Base-by-base conservation (phyloP, 2,329 filamentous ascomycete genomes). In the Hypoxylon rubiginosum region DNA sequence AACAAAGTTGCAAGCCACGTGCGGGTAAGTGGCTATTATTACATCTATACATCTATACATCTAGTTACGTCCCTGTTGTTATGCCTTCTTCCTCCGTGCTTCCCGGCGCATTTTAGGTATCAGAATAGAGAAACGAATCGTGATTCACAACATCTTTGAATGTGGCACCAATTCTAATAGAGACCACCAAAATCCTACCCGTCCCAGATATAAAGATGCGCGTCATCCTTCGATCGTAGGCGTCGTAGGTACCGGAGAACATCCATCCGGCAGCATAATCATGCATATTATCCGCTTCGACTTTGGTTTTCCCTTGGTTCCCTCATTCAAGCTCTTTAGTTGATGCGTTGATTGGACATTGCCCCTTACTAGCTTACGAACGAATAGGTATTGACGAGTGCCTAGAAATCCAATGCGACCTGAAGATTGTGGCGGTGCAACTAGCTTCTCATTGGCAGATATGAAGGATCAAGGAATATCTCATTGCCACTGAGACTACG, bases 351-450 rank as follows among this genome's bases (percentile, higher is more conserved):
- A 63, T 61, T 68, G 62, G 58, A 21, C 58, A 50, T 53, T 7
- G 21, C 57, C n/a, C 32, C 39, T 26, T 41, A 36, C 1, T 61
- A 52, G 59, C 48, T 49, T 58, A 58, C 19, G 30, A 13, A 57
- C 39, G 46, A 50, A 50, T 30, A 13, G n/a, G 15, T 41, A 17
- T 19, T 46, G 28, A 56, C 51, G 51, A 46, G 26, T n/a, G 54
- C 43, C 54, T 24, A 58, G 43, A 57, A 36, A 57, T 19, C 9
- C 1, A 21, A 15, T 48, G n/a, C 6, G 54, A 62, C 48, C 51
- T 49, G 55, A 55, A 28, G 24, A 62, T 58, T 51, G 67, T 69
- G 67, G 67, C 67, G 61, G 65, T 67, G 65, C 60, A 55, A n/a
- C 4, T 19, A 9, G 45, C 2, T 67, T 19, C 19, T 62, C 45